A percentile compares a stretch with the other conserved stretches of the same genome.
These are phyloP conservation scores for Micractinium conductrix DNA, from an alignment of 139 green algal genomes.

Conservation along the genomic window DNA sequence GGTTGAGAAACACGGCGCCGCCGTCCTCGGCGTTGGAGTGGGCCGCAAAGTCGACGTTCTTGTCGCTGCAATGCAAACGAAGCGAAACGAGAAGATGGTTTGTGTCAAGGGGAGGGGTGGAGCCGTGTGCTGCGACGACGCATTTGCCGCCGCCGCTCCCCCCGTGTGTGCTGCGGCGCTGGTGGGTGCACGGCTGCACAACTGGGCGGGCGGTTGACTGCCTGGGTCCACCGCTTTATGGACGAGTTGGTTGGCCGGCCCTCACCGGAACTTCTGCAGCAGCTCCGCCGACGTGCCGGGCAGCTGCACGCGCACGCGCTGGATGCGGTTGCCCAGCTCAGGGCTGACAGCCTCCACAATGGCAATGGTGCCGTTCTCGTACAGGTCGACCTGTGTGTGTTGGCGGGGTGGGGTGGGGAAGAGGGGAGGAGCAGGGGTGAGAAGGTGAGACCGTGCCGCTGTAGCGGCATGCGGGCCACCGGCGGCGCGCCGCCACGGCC, in stretches of 20 bases:
- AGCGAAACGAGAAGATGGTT: too few relatives aligned
- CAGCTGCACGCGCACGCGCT: constrained; percentile 98
- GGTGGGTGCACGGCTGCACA: too few relatives aligned
- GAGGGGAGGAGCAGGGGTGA: not conserved
- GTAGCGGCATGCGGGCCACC: too few relatives aligned
- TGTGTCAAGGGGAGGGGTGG: too few relatives aligned
- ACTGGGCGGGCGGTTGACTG: not conserved
- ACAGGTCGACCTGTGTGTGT: constrained; percentile 93
- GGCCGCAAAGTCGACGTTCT: constrained; percentile 99
- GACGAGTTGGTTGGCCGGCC: too few relatives aligned
- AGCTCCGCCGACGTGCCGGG: constrained; percentile 94
- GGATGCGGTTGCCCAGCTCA: constrained; percentile 99
- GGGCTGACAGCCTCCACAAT: constrained; percentile 98
- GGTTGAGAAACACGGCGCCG: constrained; percentile 91
- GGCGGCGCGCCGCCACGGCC: too few relatives aligned
- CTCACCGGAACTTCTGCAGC: constrained; percentile 91
- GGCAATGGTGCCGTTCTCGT: constrained; percentile 99
- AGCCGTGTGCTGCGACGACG: too few relatives aligned
- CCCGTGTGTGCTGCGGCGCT: too few relatives aligned
- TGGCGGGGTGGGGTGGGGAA: not conserved
- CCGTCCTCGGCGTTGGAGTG: constrained; percentile 96
- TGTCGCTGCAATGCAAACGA: constrained; percentile 70
- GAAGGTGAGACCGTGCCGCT: not conserved
- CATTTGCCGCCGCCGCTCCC: too few relatives aligned
- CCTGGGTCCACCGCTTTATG: too few relatives aligned